phyloP scores from a whole-genome alignment of 345 rosid species.

The Physaria fendleri region DNA sequence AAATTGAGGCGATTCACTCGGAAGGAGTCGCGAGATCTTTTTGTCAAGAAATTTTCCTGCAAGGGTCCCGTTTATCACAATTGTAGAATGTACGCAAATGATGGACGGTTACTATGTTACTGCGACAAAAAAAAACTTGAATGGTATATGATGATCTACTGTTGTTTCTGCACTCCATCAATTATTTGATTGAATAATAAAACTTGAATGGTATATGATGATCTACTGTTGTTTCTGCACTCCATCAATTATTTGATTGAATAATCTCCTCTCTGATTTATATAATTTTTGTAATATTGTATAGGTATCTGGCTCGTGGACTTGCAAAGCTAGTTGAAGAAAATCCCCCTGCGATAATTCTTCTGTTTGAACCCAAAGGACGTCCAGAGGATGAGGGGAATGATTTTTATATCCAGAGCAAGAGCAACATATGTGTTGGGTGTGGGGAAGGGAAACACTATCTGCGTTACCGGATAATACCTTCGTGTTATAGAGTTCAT shows the following conservation, averaged over 20 bases:
- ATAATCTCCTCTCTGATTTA: constrained; percentile 12
- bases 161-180: not conserved
- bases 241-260: not conserved
- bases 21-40: constrained; percentile 72
- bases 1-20: constrained; percentile 46
- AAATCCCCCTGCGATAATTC: constrained; percentile 82
- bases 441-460: constrained; percentile 97
- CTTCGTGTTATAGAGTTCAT: constrained; percentile 94
- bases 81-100: constrained; percentile 89
- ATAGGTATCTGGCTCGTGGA: constrained; percentile 69
- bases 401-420: constrained; percentile 90
- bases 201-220: constrained; percentile 77
- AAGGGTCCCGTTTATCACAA: constrained; percentile 95
- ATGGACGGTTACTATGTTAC: constrained; percentile 87
- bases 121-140: constrained; percentile 88
- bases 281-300: not conserved
- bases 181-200: constrained; percentile 21
- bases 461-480: constrained; percentile 85
- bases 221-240: not conserved
- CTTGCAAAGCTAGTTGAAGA: constrained; percentile 82
- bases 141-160: constrained; percentile 46
- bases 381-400: constrained; percentile 97
- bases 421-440: constrained; percentile 87
- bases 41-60: constrained; percentile 92
- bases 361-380: constrained; percentile 91